Conservation (phyloP, 768 basidiomycete genomes). For the Agrocybe pediades region DNA sequence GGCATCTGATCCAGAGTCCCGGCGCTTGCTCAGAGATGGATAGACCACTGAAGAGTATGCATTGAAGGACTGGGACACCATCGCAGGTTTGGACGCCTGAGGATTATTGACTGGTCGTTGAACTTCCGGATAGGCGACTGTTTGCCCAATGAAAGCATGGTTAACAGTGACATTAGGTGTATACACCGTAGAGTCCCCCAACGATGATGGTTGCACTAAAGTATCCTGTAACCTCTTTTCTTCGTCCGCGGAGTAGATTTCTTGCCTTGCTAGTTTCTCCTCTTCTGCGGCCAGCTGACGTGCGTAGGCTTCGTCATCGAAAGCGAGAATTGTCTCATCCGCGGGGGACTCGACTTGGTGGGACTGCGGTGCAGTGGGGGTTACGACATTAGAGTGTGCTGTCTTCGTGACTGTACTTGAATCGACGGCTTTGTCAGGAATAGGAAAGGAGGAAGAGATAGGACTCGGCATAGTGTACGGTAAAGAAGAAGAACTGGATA, state of each 20-base stretch:
- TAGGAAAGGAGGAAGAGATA: neutral
- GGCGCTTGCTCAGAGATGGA: constrained; percentile 14
- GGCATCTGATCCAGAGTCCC: constrained; percentile 19
- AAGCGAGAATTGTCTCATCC: constrained; percentile 19
- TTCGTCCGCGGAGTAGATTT: constrained; percentile 14
- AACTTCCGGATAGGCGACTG: neutral
- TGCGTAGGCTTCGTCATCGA: constrained; percentile 49
- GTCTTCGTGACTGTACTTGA: neutral
- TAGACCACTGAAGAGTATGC: constrained; percentile 9
- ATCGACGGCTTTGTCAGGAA: neutral
- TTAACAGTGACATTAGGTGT: too few species aligned
- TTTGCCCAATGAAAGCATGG: too few species aligned
- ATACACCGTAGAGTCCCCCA: too few species aligned
- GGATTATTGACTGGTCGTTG: neutral
- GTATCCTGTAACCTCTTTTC: constrained; percentile 5
- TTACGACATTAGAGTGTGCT: neutral
- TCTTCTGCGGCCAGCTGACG: constrained; percentile 43
- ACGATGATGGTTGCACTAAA: neutral
- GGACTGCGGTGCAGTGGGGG: neutral
- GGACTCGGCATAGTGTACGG: constrained; percentile 17
- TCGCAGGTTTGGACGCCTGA: neutral
- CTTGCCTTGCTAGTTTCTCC: constrained; percentile 22
- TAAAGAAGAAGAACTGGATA: constrained; percentile 19
- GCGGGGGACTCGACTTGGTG: neutral
- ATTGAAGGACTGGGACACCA: neutral